These are phyloP conservation scores for Cytospora chrysosperma DNA, from an alignment of 2,329 filamentous ascomycete species.

Conservation along the genomic window DNA sequence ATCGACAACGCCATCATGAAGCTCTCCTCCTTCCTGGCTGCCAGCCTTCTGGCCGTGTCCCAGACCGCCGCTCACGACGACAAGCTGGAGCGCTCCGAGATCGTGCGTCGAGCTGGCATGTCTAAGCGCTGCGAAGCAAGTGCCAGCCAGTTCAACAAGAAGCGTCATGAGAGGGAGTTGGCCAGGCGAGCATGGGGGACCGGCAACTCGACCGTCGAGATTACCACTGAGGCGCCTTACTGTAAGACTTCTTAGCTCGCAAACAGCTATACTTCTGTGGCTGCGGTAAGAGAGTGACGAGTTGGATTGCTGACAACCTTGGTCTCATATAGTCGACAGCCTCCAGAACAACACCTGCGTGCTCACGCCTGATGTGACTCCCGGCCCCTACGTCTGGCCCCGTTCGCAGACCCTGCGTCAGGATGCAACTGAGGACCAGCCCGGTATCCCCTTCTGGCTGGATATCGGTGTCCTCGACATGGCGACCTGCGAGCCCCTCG, in stretches of 20 bases:
- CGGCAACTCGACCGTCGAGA: slow-evolving; percentile 9
- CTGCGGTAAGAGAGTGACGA: neutral
- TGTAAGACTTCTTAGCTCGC: neutral
- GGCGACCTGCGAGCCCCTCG: slow-evolving; percentile 18
- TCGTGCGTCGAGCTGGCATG: slow-evolving; percentile 9
- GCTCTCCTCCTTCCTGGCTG: neutral
- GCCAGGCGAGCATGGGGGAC: neutral
- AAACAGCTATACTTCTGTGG: too few species aligned
- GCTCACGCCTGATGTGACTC: slow-evolving; percentile 12
- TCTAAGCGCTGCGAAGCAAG: slow-evolving; percentile 16
- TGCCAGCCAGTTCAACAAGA: slow-evolving; percentile 14
- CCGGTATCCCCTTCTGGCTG: slow-evolving; percentile 14
- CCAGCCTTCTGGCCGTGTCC: slow-evolving; percentile 1
- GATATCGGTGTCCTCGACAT: slow-evolving; percentile 19
- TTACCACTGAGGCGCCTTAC: slow-evolving; percentile 19
- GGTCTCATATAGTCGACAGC: neutral
- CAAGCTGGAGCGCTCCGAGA: neutral
- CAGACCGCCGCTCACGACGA: neutral
- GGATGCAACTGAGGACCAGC: slow-evolving; percentile 17
- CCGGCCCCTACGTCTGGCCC: slow-evolving; percentile 15
- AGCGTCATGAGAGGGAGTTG: slow-evolving; percentile 12
- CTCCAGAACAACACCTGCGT: slow-evolving; percentile 22
- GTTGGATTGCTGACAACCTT: neutral
- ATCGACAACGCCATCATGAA: neutral
- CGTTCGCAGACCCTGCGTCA: slow-evolving; percentile 12